A percentile compares a stretch with the other conserved stretches of the same genome.
phyloP scores from a whole-genome alignment of 345 rosid genomes.

The Gossypium raimondii region DNA sequence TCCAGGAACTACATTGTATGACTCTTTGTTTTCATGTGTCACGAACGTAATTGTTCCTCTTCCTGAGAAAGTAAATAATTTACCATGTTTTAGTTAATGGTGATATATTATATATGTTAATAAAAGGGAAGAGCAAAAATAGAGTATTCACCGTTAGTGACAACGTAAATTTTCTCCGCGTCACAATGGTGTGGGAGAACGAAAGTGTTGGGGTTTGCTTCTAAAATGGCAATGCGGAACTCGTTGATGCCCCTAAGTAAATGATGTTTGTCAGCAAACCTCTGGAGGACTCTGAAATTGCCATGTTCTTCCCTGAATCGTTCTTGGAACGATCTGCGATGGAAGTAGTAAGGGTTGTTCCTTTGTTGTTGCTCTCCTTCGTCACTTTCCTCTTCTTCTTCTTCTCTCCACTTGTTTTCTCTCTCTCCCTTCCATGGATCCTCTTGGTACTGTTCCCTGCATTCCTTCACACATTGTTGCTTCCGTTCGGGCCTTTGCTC shows the following conservation, averaged over 20 bases:
- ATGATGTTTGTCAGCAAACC: not conserved
- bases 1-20: not conserved
- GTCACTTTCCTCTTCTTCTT: not conserved
- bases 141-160: not conserved
- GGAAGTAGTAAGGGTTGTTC: not conserved
- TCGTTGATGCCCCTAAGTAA: not conserved
- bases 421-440: not conserved
- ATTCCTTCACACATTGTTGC: not conserved
- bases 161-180: not conserved
- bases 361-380: not conserved
- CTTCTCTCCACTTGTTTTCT: not conserved
- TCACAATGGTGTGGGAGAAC: conserved; percentile 8
- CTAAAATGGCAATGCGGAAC: not conserved
- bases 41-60: conserved; percentile 7
- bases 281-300: conserved; percentile 3
- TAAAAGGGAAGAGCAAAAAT: not conserved
- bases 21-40: conserved; percentile 11
- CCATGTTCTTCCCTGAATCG: not conserved
- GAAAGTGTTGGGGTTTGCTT: conserved; percentile 10
- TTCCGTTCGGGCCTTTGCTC: not conserved
- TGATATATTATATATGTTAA: not conserved
- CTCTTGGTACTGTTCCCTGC: not conserved
- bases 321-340: not conserved
- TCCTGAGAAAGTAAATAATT: not conserved
- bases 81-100: not conserved